Percentiles rank a stretch among this genome's conserved stretches.
Conservation (phyloP, 139 green algal genomes). For the Tetradesmus lagerheimii region DNA sequence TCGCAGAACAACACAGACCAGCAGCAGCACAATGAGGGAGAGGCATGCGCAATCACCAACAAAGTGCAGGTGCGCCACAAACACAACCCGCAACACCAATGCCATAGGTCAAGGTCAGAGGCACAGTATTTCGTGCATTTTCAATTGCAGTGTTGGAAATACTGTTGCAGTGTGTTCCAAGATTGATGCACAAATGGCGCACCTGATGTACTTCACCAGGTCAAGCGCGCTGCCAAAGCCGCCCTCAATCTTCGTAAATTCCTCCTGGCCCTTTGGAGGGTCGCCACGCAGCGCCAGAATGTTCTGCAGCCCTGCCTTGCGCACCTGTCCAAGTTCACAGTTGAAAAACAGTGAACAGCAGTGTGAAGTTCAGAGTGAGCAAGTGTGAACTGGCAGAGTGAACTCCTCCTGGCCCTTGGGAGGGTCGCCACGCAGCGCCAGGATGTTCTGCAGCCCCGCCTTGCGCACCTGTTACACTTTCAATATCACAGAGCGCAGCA, state of each 20-base stretch:
- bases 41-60: too few species aligned
- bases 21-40: too few species aligned
- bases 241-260: conserved; percentile 88
- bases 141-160: too few species aligned
- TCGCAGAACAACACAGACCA: too few species aligned
- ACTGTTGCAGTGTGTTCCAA: too few species aligned
- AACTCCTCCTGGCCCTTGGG: conserved; percentile 95
- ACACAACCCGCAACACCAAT: too few species aligned
- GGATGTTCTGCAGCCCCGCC: conserved; percentile 93
- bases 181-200: too few species aligned
- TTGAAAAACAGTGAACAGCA: too few species aligned
- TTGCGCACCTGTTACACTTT: conserved; percentile 77
- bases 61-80: neutral
- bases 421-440: conserved; percentile 95
- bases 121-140: too few species aligned
- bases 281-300: conserved; percentile 96
- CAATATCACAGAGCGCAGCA: neutral
- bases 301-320: conserved; percentile 92
- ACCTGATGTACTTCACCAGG: conserved; percentile 95
- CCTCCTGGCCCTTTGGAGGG: conserved; percentile 96
- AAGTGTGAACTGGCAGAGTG: conserved; percentile 32
- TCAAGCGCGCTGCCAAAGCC: conserved; percentile 96
- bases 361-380: neutral
- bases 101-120: too few species aligned
- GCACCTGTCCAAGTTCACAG: conserved; percentile 65